A percentile compares a stretch with the other conserved stretches of the same genome.
Evolutionary conservation across 768 basidiomycete genomes (phyloP).

Genomic region (Tulasnella sp.): DNA sequence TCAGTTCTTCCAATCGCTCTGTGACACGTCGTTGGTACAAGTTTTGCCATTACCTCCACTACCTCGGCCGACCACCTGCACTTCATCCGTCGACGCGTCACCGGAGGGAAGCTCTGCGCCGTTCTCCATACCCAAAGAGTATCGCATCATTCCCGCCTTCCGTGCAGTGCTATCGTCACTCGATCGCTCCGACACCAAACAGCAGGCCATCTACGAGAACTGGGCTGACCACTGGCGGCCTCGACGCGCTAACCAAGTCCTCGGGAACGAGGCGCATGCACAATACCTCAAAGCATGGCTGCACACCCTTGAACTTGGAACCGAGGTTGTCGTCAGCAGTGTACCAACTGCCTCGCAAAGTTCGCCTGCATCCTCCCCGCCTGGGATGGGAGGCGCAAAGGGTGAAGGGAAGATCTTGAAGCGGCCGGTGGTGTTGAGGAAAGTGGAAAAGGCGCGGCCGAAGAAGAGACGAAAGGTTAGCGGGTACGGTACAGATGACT

Average conservation of each 20-base stretch:
- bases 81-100: too few species aligned
- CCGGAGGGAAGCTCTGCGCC: too few species aligned
- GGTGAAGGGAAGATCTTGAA: conserved; percentile 23
- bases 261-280: conserved; percentile 67
- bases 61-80: too few species aligned
- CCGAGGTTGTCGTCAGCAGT: conserved; percentile 23
- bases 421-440: conserved; percentile 14
- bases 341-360: background rate
- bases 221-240: conserved; percentile 77
- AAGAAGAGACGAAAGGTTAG: conserved; percentile 11
- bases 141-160: too few species aligned
- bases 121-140: too few species aligned
- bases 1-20: too few species aligned
- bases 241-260: conserved; percentile 55
- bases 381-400: conserved; percentile 15
- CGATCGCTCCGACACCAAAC: too few species aligned
- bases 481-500: conserved; percentile 30
- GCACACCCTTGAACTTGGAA: conserved; percentile 51
- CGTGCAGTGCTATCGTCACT: too few species aligned
- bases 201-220: conserved; percentile 29
- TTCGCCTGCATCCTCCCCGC: background rate
- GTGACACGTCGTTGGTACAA: too few species aligned
- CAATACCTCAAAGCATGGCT: conserved; percentile 72
- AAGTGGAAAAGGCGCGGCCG: conserved; percentile 8
- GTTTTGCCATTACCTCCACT: too few species aligned